Conservation (phyloP, 257 asterid species). For the Misopates orontium region DNA sequence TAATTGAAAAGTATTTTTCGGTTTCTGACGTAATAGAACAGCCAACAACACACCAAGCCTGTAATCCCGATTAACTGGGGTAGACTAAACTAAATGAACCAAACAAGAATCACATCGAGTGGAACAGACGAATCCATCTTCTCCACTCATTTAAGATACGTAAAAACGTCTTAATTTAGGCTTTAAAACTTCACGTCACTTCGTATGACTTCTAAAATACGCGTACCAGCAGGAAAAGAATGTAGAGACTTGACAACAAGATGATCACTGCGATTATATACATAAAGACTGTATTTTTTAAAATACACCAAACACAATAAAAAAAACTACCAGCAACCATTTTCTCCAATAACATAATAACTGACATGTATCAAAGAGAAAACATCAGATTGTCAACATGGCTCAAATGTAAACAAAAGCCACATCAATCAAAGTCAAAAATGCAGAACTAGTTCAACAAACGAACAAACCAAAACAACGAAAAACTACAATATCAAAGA, state of each 20-base stretch:
- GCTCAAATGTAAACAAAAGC: too few relatives aligned
- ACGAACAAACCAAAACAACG: not conserved
- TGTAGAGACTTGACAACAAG: not conserved
- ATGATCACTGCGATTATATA: not conserved
- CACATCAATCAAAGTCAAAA: conserved; percentile 21
- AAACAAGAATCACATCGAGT: too few relatives aligned
- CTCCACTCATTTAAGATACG: too few relatives aligned
- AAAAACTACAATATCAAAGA: not conserved
- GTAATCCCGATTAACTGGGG: too few relatives aligned
- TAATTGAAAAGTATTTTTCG: not conserved
- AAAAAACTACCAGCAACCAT: not conserved
- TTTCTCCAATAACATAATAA: not conserved
- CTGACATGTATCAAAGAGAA: not conserved
- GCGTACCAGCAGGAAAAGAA: too few relatives aligned
- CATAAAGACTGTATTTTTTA: not conserved
- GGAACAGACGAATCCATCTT: too few relatives aligned
- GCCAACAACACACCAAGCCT: not conserved
- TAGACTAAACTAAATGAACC: too few relatives aligned
- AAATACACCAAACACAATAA: not conserved
- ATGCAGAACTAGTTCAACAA: conserved; percentile 1
- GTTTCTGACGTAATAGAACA: not conserved
- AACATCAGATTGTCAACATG: too few relatives aligned
- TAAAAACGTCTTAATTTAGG: too few relatives aligned
- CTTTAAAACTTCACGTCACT: too few relatives aligned
- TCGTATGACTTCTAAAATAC: too few relatives aligned